Base-by-base conservation (phyloP, 208 protist genomes). In the Crithidia brevicula region DNA sequence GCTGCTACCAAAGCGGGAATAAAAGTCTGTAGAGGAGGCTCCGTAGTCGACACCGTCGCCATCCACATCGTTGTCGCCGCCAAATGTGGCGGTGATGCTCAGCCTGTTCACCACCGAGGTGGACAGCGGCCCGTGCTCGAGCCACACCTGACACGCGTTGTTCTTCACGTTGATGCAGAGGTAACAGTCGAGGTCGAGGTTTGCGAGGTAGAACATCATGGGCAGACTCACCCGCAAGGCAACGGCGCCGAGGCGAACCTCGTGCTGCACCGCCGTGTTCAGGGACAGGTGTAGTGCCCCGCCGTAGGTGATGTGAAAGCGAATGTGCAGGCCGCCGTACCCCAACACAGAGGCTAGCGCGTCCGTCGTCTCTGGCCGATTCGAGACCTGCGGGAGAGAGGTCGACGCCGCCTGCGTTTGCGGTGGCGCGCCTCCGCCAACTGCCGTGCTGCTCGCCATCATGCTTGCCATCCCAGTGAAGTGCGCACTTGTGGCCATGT, bases 251-350 rank as follows among this genome's bases (percentile, higher is more conserved):
- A 90, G 38, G 20, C 49, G 49, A 22, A 96, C 33, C 13, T 88
- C 76, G 62, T 92, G 77, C 45, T 81, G 82, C 62, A 91, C 66
- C 3, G 81, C 74, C 4, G 67, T 77, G 38, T 72, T 75, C 4
- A 89, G 38, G 7, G 81, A 80, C 2, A 96, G 33, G 20, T 80
- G 72, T 73, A 96, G 67, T 20, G 82, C 56, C 5, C 91, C 91
- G 34, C 91, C 91, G 60, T 96, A 96, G 25, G 91, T 96, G 7
- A 92, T 60, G 74, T 96, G 91, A 4, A 96, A 70, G 30, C 81
- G 80, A 3, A 96, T 42, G 60, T 85, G 82, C 34, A 96, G 68
- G 11, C 91, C 91, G 30, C 72, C 67, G 9, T 67, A 60, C 1
- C 90, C 90, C 4, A 92, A 31, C 33, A 86, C 73, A 0, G 77